A percentile compares a stretch with the other conserved stretches of the same genome.
phyloP scores from a whole-genome alignment of 495 filamentous ascomycete species.

The Annulohypoxylon maeteangense region DNA sequence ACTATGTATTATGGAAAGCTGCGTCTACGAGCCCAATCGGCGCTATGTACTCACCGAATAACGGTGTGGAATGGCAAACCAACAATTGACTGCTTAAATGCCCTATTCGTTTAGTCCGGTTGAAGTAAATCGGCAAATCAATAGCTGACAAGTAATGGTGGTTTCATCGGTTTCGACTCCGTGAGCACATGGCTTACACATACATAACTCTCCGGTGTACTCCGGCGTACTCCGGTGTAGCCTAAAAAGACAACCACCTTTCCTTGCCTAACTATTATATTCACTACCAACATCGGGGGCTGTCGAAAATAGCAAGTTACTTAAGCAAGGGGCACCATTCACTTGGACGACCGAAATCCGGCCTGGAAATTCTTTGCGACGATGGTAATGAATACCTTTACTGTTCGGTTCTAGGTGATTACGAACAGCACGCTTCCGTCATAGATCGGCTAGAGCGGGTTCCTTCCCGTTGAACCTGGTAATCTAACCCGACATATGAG shows the following conservation, averaged over 20 bases:
- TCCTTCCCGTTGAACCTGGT: slow-evolving; percentile 38
- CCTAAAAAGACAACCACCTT: slow-evolving; percentile 13
- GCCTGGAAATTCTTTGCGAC: background rate
- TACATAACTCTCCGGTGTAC: slow-evolving; percentile 5
- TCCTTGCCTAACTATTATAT: too few relatives aligned
- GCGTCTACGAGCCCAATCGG: slow-evolving; percentile 32
- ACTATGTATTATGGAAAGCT: slow-evolving; percentile 24
- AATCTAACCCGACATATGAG: slow-evolving; percentile 20
- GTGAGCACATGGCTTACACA: slow-evolving; percentile 26
- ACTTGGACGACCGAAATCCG: background rate
- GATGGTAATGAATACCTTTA: background rate
- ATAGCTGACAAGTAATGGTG: slow-evolving; percentile 33
- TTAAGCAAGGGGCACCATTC: slow-evolving; percentile 2
- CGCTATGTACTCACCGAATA: slow-evolving; percentile 32
- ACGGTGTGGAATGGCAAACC: slow-evolving; percentile 23
- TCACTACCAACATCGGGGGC: slow-evolving; percentile 4
- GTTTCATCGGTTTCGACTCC: slow-evolving; percentile 17
- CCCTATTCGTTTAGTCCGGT: slow-evolving; percentile 10
- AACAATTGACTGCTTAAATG: slow-evolving; percentile 10
- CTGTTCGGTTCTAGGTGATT: slow-evolving; percentile 1
- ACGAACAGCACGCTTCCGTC: slow-evolving; percentile 19
- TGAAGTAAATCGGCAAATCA: slow-evolving; percentile 32
- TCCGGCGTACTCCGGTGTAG: too few relatives aligned
- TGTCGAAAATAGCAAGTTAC: slow-evolving; percentile 15
- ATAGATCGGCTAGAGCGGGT: slow-evolving; percentile 39